phyloP scores from a whole-genome alignment of 139 green algal genomes.

The Pseudopediastrum boryanum region DNA sequence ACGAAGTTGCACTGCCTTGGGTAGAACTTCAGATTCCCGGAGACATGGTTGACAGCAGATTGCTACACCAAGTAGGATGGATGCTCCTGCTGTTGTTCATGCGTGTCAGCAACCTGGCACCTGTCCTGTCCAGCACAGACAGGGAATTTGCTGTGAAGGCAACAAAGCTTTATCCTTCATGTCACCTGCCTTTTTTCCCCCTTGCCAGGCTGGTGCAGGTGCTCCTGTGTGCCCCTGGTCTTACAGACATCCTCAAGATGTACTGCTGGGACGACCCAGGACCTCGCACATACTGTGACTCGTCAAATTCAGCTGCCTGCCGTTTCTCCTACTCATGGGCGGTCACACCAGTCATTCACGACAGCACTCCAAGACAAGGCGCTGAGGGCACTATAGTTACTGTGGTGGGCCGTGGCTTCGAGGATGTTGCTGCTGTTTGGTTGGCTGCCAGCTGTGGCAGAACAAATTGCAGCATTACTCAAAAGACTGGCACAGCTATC shows the following conservation, averaged over 20 bases:
- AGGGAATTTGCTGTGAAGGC: too few relatives aligned
- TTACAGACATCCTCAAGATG: constrained; percentile 14
- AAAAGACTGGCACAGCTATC: background rate
- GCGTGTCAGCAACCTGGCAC: too few relatives aligned
- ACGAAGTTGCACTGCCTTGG: too few relatives aligned
- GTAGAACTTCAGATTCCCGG: too few relatives aligned
- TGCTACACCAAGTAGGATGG: background rate
- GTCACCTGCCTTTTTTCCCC: constrained; percentile 17
- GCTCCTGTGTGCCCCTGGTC: constrained; percentile 17
- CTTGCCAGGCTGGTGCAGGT: background rate
- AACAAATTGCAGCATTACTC: background rate
- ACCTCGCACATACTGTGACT: constrained; percentile 14
- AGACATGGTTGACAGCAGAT: background rate
- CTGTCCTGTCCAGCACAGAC: too few relatives aligned
- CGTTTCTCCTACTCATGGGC: constrained; percentile 1
- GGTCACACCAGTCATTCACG: background rate
- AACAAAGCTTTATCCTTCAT: too few relatives aligned
- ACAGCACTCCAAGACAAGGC: background rate
- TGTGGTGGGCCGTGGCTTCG: background rate
- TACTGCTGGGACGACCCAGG: constrained; percentile 22
- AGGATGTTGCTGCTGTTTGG: background rate
- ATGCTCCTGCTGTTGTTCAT: background rate
- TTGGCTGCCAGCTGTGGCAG: background rate
- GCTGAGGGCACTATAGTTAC: background rate
- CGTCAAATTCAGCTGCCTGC: background rate